Evolutionary conservation across 345 rosid genomes (phyloP).

Genomic region (Melaleuca quinquenervia): DNA sequence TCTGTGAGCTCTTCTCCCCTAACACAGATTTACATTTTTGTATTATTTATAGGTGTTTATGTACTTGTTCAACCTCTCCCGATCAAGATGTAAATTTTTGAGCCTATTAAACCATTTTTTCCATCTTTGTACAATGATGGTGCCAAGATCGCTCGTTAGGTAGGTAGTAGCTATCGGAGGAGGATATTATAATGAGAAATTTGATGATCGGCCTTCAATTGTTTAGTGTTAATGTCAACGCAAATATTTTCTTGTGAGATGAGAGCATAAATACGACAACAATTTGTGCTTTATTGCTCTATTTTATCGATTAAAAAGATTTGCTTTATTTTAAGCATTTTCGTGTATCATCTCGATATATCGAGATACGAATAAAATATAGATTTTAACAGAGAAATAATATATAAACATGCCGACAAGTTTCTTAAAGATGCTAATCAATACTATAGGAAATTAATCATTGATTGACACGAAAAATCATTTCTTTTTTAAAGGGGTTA

Average conservation of each 20-base stretch:
- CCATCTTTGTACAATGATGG: neutral
- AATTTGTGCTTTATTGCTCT: no score
- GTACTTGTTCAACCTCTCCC: neutral
- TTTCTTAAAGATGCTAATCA: neutral
- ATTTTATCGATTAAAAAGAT: no score
- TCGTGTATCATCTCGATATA: no score
- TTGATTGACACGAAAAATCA: neutral
- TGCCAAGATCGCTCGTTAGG: accelerated
- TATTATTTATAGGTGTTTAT: neutral
- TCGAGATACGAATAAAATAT: no score
- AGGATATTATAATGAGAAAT: no score
- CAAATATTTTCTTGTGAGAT: no score
- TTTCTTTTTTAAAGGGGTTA: neutral
- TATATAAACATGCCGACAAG: neutral
- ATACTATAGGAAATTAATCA: neutral
- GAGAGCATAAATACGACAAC: no score
- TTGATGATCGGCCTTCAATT: no score
- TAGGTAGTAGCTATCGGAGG: neutral
- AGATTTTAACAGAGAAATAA: no score
- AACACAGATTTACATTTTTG: neutral
- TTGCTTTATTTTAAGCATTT: no score
- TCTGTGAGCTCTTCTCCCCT: neutral
- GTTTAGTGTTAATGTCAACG: no score
- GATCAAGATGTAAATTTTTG: neutral
- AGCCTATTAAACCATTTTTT: neutral